These are phyloP conservation scores for Torulaspora quercuum DNA, from an alignment of 805 yeast genomes.

Conservation along the genomic window DNA sequence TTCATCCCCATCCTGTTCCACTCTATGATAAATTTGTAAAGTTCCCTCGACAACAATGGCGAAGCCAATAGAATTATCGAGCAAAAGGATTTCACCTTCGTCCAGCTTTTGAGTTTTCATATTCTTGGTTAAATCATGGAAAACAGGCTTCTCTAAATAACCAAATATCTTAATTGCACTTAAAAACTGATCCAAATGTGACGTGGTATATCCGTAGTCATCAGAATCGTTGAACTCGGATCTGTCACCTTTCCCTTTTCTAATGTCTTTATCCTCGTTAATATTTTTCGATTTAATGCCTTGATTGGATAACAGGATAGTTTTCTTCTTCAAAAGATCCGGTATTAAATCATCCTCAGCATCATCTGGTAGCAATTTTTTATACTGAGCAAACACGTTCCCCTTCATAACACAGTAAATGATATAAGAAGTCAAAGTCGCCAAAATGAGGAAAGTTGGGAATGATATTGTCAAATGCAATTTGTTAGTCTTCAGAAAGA, in stretches of 20 bases:
- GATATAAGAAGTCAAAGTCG: conserved; percentile 15
- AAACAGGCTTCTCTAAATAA: conserved; percentile 82
- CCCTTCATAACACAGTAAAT: conserved; percentile 24
- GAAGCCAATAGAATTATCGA: conserved; percentile 78
- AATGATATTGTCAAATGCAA: conserved; percentile 24
- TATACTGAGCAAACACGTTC: conserved; percentile 29
- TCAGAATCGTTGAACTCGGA: conserved; percentile 1
- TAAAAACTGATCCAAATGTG: conserved; percentile 83
- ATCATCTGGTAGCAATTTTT: conserved; percentile 24
- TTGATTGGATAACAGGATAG: not conserved
- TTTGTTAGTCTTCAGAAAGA: conserved; percentile 18
- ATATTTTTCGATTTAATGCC: not conserved
- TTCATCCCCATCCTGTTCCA: conserved; percentile 33
- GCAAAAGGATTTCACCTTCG: conserved; percentile 67
- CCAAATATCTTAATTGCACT: conserved; percentile 93
- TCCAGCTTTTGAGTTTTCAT: conserved; percentile 85
- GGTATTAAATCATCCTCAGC: conserved; percentile 5
- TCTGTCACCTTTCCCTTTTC: not conserved
- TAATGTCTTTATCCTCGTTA: conserved; percentile 1
- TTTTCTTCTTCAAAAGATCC: conserved; percentile 5
- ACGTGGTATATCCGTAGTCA: conserved; percentile 40
- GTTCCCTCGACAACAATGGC: conserved; percentile 91
- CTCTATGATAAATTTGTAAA: conserved; percentile 68
- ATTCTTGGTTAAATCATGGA: conserved; percentile 85
- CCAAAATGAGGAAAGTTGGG: conserved; percentile 15